Evolutionary conservation across 768 basidiomycete species (phyloP), one percentile per base, ranked within the genome.

Genomic region (Hydnomerulius pinastri): DNA sequence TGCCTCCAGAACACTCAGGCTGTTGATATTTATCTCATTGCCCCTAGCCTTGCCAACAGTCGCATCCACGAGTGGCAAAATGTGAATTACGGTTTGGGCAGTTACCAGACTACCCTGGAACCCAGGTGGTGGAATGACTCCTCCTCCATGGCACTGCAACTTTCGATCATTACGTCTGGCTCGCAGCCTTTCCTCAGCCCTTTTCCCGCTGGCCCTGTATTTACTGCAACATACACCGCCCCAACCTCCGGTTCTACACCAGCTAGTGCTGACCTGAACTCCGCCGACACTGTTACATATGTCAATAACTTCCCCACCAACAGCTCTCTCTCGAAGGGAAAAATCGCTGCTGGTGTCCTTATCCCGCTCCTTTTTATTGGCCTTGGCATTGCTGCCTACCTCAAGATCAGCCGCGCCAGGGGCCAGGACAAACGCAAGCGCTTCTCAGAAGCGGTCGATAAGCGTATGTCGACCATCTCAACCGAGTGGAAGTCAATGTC

Each of bases 401-500:
- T 92, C 72, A 79, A 68, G 61, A 68, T 71, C 50, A 78, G 67
- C 43, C 81, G 90, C 51, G 59, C 67, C 25, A 77, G 69, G 54
- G 73, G 74, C 43, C 71, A 70, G 48, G 73, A 78, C 24, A 76
- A 86, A 64, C 75, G 79, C 60, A 77, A 71, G 65, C 74, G 75
- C 18, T 92, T 81, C 75, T 82, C 77, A 33, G 77, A 83, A 63
- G 78, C 74, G 9, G 67, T 92, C 65, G 90, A 92, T 71, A 83
- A 82, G 66, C 86, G 90, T 66, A 91, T 92, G 90, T 86, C 83
- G 2, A 87, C 85, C 42, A 88, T 91, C 56, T 85, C 83, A 6
- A 71, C 77, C 17, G 86, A 90, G 61, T 92, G 90, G 90, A 86
- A 85, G 65, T 76, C 78, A 37, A 82, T 90, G 58, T 80, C 85